Evolutionary conservation across 1,139 yeast genomes (phyloP), one percentile per base, ranked within the genome.

Genomic region (Magnusiomyces fungicola): DNA sequence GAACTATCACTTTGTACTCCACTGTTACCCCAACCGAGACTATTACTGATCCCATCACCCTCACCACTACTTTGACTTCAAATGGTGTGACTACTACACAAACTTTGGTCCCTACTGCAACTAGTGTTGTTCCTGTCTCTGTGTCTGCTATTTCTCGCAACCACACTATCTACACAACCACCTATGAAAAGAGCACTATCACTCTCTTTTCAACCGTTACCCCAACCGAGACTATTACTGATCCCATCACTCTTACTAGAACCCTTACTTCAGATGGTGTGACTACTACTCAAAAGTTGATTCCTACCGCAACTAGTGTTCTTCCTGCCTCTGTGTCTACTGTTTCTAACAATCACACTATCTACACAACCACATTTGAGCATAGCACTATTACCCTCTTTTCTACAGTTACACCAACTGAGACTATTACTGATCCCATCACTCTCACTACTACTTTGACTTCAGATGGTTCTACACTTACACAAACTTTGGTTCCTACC

Each of bases 1-100:
- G 45, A 14, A 42, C 23, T n/a, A 27, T 33, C 5, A 21, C 29
- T 14, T 12, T 18, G 14, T 39, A 43, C 22, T 19, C 32, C 3
- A 49, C 51, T 12, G 37, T 43, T 18, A 49, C 51, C 29, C 51
- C 51, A 7, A 45, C 51, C 14, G 37, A 41, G 25, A 50, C 51
- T 18, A 16, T 25, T n/a, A 18, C 34, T 16, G 43, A 50, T 34
- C 36, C 36, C 27, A 16, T 30, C 29, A 48, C 51, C 18, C 16
- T 40, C 18, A 45, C 48, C 21, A 46, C 19, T 9, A n/a, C 47
- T n/a, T 12, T 46, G 12, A 27, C 42, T 23, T 18, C 50, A 9
- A 23, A 43, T n/a, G 45, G 43, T n/a, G 22, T 30, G 19, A 43
- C 43, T n/a, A 43, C 46, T 16, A 50, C 52, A 3, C 40, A 36